Evolutionary conservation across 1,139 yeast genomes (phyloP).

Genomic region (Meyerozyma smithsonii): DNA sequence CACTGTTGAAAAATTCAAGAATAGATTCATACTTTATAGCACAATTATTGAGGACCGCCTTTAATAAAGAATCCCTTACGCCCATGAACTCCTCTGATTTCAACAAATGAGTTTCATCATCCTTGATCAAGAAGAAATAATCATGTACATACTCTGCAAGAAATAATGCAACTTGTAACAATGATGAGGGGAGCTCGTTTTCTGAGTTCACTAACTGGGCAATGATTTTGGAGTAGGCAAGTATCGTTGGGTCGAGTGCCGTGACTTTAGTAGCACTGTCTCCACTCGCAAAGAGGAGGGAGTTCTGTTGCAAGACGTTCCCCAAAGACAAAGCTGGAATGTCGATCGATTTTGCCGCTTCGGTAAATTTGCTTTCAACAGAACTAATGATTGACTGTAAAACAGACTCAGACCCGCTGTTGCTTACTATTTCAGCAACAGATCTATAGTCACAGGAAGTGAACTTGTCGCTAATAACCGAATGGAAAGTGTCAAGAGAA

Average conservation of each 20-base stretch:
- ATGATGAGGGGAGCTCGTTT: background rate
- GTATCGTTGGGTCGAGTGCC: background rate
- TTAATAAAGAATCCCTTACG: conserved; percentile 4
- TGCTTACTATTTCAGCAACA: background rate
- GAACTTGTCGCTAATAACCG: background rate
- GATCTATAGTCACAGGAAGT: background rate
- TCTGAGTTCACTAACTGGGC: background rate
- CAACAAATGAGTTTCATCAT: background rate
- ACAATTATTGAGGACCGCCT: background rate
- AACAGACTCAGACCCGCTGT: background rate
- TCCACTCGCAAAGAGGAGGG: conserved; percentile 7
- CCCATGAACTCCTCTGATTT: conserved; percentile 6
- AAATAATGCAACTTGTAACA: conserved; percentile 4
- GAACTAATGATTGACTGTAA: background rate
- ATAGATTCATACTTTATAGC: background rate
- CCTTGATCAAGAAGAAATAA: conserved; percentile 16
- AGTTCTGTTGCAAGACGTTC: background rate
- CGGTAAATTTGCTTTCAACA: background rate
- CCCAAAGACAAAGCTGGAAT: background rate
- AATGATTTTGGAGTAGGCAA: background rate
- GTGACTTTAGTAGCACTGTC: background rate
- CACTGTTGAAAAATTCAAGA: background rate
- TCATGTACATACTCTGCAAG: conserved; percentile 27
- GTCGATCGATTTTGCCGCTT: background rate
- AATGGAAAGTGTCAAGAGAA: background rate